Base-by-base conservation (phyloP, 805 yeast species). In the Teunomyces pallodes region DNA sequence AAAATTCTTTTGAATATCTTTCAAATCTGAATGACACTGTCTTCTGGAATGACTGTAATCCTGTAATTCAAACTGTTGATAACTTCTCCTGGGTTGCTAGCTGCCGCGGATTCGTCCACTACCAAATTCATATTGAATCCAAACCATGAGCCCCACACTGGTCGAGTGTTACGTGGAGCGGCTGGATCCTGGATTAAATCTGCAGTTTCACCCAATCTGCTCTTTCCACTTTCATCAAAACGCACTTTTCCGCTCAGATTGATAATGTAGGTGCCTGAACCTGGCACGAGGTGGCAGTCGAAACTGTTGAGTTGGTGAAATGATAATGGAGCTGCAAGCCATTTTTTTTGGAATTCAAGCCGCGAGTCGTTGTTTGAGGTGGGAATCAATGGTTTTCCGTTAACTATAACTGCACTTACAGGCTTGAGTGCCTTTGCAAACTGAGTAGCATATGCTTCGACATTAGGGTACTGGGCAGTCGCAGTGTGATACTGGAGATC, bases 141-240 rank as follows among this genome's bases (percentile, higher is more conserved):
- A 60, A 79, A 82, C 81, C 87, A 82, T 5, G 85, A 71, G 6
- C 92, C 83, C 86, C 87, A 86, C 1, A 79, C 46, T 2, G 82
- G 74, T 59, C 86, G 74, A n/a, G 61, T 56, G 4, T 63, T 47
- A 9, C 45, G 43, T 10, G 45, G 33, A 26, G 49, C 38, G 26
- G 51, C 49, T 7, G 60, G 54, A 20, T 50, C 47, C 44, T 52
- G 46, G 24, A 76, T 60, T 49, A 84, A 62, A 41, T 83, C 83
- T 0, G 90, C 79, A 16, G 81, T 74, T 47, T 83, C 86, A 2
- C 90, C 90, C 26, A 79, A 57, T 59, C 83, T 78, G 50, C 82
- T 84, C 50, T 71, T 76, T 0, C 94, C 94, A 46, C 84, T 77
- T 58, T 87, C 94, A 63, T 87, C 94, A 56, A 86, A 87, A 51